Evolutionary conservation across 2,329 filamentous ascomycete genomes (phyloP).

Genomic region (Colletotrichum lentis): DNA sequence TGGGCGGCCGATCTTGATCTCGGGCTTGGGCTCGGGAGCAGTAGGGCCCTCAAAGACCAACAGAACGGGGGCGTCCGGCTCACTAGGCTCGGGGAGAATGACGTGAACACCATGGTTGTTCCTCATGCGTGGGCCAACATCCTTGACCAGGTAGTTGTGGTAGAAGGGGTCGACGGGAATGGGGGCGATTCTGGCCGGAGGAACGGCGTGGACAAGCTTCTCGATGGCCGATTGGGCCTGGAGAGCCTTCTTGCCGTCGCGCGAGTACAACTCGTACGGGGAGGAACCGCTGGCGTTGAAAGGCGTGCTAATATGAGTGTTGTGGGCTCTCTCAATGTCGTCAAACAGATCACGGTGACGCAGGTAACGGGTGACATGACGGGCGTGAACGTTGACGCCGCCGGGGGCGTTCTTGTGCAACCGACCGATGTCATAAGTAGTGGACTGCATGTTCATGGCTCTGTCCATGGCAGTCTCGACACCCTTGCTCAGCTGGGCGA

Average conservation of each 20-base stretch:
- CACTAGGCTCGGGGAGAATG: constrained; percentile 71
- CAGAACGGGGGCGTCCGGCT: constrained; percentile 69
- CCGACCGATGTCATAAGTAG: constrained; percentile 81
- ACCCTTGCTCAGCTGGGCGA: constrained; percentile 75
- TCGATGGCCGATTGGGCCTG: constrained; percentile 79
- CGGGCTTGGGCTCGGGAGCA: constrained; percentile 35
- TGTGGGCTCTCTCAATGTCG: constrained; percentile 80
- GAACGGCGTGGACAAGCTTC: constrained; percentile 76
- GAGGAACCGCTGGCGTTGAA: constrained; percentile 72
- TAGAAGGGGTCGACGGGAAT: constrained; percentile 80
- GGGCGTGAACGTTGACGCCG: constrained; percentile 80
- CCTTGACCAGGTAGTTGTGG: constrained; percentile 73
- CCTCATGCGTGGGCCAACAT: constrained; percentile 70
- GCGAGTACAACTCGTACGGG: constrained; percentile 88
- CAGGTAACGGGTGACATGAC: constrained; percentile 87
- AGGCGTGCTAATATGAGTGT: constrained; percentile 87
- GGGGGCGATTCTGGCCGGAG: constrained; percentile 73
- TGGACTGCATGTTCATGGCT: constrained; percentile 85
- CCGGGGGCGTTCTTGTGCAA: constrained; percentile 78
- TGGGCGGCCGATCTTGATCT: constrained; percentile 39
- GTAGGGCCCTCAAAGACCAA: constrained; percentile 77
- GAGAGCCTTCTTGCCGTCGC: constrained; percentile 83
- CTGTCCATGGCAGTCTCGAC: constrained; percentile 87
- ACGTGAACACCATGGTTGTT: constrained; percentile 76
- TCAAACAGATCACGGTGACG: constrained; percentile 82